These are phyloP conservation scores for Trichosporon sp. DNA, from an alignment of 1,284 basidiomycete species.

Conservation along the genomic window DNA sequence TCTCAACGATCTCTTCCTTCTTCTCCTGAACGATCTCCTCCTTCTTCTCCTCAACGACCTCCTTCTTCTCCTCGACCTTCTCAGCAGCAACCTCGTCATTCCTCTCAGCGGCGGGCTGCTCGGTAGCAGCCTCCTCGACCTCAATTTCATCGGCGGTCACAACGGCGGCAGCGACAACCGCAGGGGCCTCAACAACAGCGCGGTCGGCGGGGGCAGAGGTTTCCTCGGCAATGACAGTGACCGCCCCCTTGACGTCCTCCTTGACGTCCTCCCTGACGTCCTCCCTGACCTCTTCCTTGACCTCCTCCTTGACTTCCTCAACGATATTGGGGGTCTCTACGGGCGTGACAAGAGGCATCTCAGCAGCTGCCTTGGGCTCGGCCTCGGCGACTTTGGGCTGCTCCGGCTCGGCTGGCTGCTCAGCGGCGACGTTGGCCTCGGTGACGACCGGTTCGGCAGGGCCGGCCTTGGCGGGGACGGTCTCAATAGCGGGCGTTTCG, in stretches of 20 bases:
- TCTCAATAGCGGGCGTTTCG: neutral
- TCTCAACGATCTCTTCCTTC: neutral
- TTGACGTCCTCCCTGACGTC: neutral
- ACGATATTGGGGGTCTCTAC: neutral
- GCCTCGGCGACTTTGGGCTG: neutral
- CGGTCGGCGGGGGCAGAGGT: too few species aligned
- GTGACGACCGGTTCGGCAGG: neutral
- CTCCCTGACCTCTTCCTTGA: neutral
- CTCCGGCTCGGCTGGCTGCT: neutral
- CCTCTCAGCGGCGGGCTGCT: neutral
- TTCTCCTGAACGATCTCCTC: neutral
- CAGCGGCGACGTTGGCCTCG: neutral
- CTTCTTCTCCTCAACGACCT: neutral
- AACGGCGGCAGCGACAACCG: neutral
- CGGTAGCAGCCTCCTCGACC: neutral
- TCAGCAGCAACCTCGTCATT: neutral
- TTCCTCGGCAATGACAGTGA: too few species aligned
- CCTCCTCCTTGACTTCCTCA: neutral
- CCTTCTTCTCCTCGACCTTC: neutral
- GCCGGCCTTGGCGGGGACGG: neutral
- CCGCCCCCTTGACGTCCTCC: neutral
- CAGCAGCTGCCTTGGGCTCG: neutral
- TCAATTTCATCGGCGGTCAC: neutral
- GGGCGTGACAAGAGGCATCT: neutral
- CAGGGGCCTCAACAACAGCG: neutral